Evolutionary conservation across 441 rosid genomes (phyloP).

Genomic region (Populus hybrid): DNA sequence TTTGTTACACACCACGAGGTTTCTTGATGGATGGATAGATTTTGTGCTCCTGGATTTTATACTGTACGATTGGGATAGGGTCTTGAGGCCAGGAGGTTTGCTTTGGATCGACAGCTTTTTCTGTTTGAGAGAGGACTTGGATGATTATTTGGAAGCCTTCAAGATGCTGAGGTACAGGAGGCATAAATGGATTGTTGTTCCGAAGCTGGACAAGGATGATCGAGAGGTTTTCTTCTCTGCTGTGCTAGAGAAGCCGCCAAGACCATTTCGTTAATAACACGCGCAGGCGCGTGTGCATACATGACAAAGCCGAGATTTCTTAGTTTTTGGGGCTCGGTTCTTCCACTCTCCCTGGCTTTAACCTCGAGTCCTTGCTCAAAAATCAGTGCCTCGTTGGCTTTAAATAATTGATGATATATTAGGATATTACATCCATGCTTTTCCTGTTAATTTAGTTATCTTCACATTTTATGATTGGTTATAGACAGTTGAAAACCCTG

Average conservation of each 20-base stretch:
- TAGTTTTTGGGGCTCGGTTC: not conserved
- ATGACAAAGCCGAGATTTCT: too few relatives aligned
- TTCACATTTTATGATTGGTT: not conserved
- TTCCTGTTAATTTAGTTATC: not conserved
- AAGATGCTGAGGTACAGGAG: constrained; percentile 64
- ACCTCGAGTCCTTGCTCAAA: not conserved
- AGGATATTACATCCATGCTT: not conserved
- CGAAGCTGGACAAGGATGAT: constrained; percentile 69
- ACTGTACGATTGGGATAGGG: constrained; percentile 81
- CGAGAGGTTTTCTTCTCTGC: constrained; percentile 82
- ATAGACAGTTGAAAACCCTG: too few relatives aligned
- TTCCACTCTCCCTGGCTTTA: not conserved
- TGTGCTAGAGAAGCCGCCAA: constrained; percentile 81
- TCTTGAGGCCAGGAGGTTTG: constrained; percentile 78
- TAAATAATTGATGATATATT: not conserved
- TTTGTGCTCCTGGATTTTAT: constrained; percentile 73
- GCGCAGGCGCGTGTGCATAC: not conserved
- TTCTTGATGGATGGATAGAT: constrained; percentile 91
- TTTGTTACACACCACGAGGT: constrained; percentile 72
- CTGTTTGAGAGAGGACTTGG: constrained; percentile 63
- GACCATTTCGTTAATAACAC: constrained; percentile 55
- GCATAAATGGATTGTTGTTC: constrained; percentile 76
- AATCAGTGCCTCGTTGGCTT: not conserved
- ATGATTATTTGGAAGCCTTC: constrained; percentile 64
- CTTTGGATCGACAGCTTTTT: constrained; percentile 91